Evolutionary conservation across 2,329 filamentous ascomycete genomes (phyloP).

Genomic region (Trichoderma sp.): DNA sequence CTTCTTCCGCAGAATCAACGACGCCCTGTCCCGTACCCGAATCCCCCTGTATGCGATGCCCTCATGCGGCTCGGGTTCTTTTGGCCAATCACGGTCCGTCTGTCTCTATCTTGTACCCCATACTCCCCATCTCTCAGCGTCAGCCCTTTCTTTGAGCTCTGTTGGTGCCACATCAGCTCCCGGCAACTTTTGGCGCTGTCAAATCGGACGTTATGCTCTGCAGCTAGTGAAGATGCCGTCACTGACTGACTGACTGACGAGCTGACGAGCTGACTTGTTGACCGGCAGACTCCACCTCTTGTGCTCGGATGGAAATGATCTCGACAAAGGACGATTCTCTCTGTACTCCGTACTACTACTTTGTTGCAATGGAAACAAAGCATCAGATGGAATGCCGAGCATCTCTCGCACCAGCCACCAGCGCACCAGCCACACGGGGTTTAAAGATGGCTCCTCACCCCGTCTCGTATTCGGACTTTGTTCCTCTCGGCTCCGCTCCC

Average conservation of each 20-base stretch:
- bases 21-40: neutral
- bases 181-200: neutral
- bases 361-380: no score
- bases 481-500: conserved; percentile 12
- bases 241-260: neutral
- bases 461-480: conserved; percentile 15
- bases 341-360: neutral
- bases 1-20: neutral
- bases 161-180: neutral
- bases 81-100: neutral
- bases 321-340: neutral
- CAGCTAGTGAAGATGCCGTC: neutral
- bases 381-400: neutral
- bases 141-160: neutral
- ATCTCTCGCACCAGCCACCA: no score
- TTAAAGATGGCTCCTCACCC: neutral
- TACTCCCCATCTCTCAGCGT: neutral
- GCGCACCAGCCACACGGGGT: neutral
- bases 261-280: neutral
- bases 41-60: neutral
- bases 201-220: neutral
- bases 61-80: conserved; percentile 2
- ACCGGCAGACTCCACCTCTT: neutral
- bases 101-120: neutral
- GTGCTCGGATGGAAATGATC: neutral